Evolutionary conservation across 2,329 filamentous ascomycete genomes (phyloP).

Genomic region (Stachybotrys echinatus): DNA sequence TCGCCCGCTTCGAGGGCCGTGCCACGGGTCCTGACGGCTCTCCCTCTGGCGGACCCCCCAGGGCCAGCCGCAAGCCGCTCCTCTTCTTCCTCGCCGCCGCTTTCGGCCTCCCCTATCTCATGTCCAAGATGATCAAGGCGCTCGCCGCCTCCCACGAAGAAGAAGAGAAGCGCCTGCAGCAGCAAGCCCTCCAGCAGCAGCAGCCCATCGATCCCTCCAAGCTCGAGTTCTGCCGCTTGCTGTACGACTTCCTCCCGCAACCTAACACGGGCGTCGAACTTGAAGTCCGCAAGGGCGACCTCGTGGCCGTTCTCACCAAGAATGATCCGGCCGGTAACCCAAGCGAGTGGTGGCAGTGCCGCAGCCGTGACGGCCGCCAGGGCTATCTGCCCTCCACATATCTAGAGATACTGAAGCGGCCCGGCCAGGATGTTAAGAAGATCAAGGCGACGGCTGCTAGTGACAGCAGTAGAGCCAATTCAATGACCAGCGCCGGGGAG

Average conservation of each 20-base stretch:
- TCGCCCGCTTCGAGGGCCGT: constrained; percentile 81
- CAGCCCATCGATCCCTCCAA: constrained; percentile 76
- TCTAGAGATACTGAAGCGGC: constrained; percentile 65
- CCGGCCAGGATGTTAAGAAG: constrained; percentile 44
- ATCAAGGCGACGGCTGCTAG: constrained; percentile 43
- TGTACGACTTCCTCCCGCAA: constrained; percentile 91
- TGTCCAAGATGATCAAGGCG: constrained; percentile 89
- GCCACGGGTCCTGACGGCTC: constrained; percentile 55
- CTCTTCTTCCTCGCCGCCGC: constrained; percentile 93
- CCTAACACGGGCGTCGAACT: constrained; percentile 70
- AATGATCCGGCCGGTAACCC: constrained; percentile 86
- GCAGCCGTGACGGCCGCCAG: constrained; percentile 81
- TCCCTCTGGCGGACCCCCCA: constrained; percentile 47
- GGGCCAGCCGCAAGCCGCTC: constrained; percentile 89
- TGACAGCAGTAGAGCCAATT: constrained; percentile 42
- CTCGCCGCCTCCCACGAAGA: constrained; percentile 82
- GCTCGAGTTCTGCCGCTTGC: constrained; percentile 90
- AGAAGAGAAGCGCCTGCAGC: constrained; percentile 57
- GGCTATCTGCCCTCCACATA: constrained; percentile 92
- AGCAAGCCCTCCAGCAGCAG: constrained; percentile 44
- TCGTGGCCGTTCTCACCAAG: constrained; percentile 91
- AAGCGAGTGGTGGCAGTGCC: constrained; percentile 96
- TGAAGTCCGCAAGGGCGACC: constrained; percentile 87
- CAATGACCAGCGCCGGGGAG: constrained; percentile 39
- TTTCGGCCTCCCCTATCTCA: constrained; percentile 91